phyloP scores from a whole-genome alignment of 805 yeast species.

The Ogataea dorogensis region DNA sequence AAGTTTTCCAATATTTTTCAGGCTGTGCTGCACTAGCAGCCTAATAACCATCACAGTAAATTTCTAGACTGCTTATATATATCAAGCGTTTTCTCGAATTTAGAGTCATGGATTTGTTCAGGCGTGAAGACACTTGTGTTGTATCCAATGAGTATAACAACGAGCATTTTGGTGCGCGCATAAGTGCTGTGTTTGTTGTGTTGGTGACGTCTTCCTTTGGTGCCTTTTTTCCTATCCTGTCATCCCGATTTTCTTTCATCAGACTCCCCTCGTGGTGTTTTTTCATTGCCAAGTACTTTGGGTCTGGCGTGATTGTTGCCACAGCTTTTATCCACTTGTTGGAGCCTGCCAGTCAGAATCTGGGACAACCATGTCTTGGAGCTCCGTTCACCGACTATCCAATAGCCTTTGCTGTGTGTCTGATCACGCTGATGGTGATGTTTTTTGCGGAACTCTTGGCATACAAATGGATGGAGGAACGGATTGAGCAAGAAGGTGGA shows the following conservation, averaged over 20 bases:
- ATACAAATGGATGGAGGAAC: constrained; percentile 43
- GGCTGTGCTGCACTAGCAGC: constrained; percentile 4
- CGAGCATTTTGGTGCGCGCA: constrained; percentile 44
- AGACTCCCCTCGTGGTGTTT: constrained; percentile 61
- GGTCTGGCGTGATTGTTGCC: constrained; percentile 81
- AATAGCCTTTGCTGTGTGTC: constrained; percentile 51
- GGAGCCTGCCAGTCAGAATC: constrained; percentile 63
- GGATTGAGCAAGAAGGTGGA: constrained; percentile 16
- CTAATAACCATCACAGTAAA: constrained; percentile 15
- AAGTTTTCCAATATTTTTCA: neutral
- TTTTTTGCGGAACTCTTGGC: constrained; percentile 53
- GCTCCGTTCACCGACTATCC: constrained; percentile 55
- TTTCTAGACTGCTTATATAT: constrained; percentile 1
- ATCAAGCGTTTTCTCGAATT: neutral
- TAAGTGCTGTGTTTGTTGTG: constrained; percentile 63
- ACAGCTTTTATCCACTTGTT: constrained; percentile 77
- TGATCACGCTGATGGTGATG: constrained; percentile 50
- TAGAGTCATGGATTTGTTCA: constrained; percentile 4
- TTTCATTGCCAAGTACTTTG: constrained; percentile 70
- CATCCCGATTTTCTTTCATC: constrained; percentile 57
- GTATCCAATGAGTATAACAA: constrained; percentile 24
- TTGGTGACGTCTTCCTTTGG: constrained; percentile 58
- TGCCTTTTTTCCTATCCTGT: constrained; percentile 58
- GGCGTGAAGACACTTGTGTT: constrained; percentile 22
- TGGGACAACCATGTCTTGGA: constrained; percentile 59